Evolutionary conservation across 352 stramenopile genomes (phyloP).

Genomic region (Pythium oligandrum): DNA sequence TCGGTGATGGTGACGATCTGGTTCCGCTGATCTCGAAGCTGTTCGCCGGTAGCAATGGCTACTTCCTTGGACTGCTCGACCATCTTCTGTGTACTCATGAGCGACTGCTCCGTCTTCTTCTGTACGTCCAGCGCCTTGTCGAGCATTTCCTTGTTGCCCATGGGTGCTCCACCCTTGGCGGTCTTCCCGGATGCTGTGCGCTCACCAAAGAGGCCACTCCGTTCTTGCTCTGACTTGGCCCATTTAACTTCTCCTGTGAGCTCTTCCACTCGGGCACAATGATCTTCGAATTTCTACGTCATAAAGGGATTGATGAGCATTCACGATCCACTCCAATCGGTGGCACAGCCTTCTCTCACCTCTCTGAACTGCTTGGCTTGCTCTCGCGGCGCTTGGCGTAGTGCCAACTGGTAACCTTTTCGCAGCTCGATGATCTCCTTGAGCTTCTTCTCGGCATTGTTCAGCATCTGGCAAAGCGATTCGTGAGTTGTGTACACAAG

Average conservation of each 20-base stretch:
- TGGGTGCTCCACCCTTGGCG: slow-evolving; percentile 18
- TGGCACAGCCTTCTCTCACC: slow-evolving; percentile 21
- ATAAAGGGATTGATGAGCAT: background rate
- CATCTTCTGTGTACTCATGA: slow-evolving; percentile 84
- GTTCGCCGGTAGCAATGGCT: slow-evolving; percentile 69
- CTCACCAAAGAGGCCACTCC: slow-evolving; percentile 70
- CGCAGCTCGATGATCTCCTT: slow-evolving; percentile 81
- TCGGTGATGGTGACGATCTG: slow-evolving; percentile 87
- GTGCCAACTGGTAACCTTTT: slow-evolving; percentile 79
- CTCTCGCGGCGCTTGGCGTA: slow-evolving; percentile 71
- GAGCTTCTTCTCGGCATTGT: slow-evolving; percentile 77
- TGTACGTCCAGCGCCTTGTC: slow-evolving; percentile 75
- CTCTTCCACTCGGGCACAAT: slow-evolving; percentile 72
- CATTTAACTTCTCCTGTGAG: slow-evolving; percentile 76
- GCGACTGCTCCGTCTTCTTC: slow-evolving; percentile 79
- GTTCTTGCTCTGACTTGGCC: slow-evolving; percentile 75
- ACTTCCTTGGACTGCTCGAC: slow-evolving; percentile 83
- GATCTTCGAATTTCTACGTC: slow-evolving; percentile 80
- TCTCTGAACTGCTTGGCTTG: slow-evolving; percentile 64
- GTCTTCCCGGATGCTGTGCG: slow-evolving; percentile 28
- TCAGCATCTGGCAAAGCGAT: slow-evolving; percentile 39
- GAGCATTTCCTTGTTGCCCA: slow-evolving; percentile 73
- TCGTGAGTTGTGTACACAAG: slow-evolving; percentile 1
- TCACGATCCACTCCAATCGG: background rate
- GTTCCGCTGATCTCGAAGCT: slow-evolving; percentile 72